Base-by-base conservation (phyloP, 2,329 filamentous ascomycete genomes). In the Colletotrichum godetiae region DNA sequence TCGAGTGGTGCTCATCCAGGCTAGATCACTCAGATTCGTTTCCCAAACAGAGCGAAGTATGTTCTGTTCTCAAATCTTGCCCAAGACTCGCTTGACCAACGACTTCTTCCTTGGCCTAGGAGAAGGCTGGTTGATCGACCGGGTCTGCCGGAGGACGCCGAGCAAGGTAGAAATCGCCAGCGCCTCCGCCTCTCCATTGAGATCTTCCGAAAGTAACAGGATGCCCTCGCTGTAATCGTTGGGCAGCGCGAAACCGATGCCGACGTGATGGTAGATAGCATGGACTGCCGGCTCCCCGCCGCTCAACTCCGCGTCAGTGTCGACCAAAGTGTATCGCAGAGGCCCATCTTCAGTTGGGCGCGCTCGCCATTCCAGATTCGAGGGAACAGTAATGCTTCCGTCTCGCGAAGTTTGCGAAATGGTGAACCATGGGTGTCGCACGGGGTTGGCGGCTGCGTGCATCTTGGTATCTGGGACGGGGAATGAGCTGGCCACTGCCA, bases 241-340 rank as follows among this genome's bases (percentile, higher is more conserved):
- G 0, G 75, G 74, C 5, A 73, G 63, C 6, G 15, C 19, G 35
- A 73, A 56, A 2, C 63, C 60, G 33, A 75, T 61, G 1, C 75
- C 75, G 2, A 66, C 56, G 46, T 76, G 75, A 49, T 76, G 74
- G n/a, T 76, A 76, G 24, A 76, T 61, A 22, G 72, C 75, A 12
- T 69, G 59, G n/a, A 76, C 33, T 5, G 55, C 37, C 0, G 68
- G 65, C 24, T 67, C 49, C 3, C 11, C 59, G 19, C 37, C 19
- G 15, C 19, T 49, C 13, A 15, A 5, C 0, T n/a, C 49, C 7
- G 13, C 55, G 8, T 46, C 33, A 7, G 46, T 55, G 42, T 74
- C 71, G 12, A 74, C 67, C 19, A 75, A 71, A 0, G 73, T 75
- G 46, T 75, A 75, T 12, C 73, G 61, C 6, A 75, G n/a, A 4